Evolutionary conservation across 208 protist genomes (phyloP), one percentile per base, ranked within the genome.

Genomic region (Trypanosoma rangeli): DNA sequence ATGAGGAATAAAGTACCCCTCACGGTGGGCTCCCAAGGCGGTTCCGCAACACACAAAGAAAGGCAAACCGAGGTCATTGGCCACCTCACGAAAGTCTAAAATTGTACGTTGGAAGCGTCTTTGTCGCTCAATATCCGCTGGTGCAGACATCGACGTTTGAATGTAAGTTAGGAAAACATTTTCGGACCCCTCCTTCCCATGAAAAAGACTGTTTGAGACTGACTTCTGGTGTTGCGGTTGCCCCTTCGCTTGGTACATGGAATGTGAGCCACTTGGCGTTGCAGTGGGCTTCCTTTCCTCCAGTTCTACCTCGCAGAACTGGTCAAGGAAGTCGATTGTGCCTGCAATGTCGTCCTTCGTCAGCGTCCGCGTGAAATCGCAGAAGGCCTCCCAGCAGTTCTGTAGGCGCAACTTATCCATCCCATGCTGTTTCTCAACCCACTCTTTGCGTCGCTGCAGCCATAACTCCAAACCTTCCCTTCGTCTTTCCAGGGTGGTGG

Each of bases 31-130:
- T 7, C 79, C 93, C 3, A 97, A 66, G 5, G 93, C 93, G 0
- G 93, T 97, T 0, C 93, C 93, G 39, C 85, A 94, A 22, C 76
- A 80, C 10, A 97, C 73, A 56, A 97, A 95, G 65, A 96, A 93
- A 4, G 70, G 70, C 54, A 93, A 62, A 9, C 62, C 12, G n/a
- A 75, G 29, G 2, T 35, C n/a, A n/a, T 61, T 42, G 10, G 72
- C 61, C 22, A 89, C 65, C 0, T 63, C 57, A 28, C 83, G 66
- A 29, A 92, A 72, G 7, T 84, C 83, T 12, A 94, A 70, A 39
- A 96, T 74, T 8, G 88, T 79, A 10, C 70, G 29, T 68, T 93
- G 86, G 76, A 94, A 96, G 0, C 8, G 29, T 2, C 82, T 69
- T 64, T 96, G 91, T 55, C 85, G 82, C 10, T 76, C 60, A 52